These are phyloP conservation scores for Vaccinium macrocarpon DNA, from an alignment of 148 eudicot genomes.

Conservation along the genomic window DNA sequence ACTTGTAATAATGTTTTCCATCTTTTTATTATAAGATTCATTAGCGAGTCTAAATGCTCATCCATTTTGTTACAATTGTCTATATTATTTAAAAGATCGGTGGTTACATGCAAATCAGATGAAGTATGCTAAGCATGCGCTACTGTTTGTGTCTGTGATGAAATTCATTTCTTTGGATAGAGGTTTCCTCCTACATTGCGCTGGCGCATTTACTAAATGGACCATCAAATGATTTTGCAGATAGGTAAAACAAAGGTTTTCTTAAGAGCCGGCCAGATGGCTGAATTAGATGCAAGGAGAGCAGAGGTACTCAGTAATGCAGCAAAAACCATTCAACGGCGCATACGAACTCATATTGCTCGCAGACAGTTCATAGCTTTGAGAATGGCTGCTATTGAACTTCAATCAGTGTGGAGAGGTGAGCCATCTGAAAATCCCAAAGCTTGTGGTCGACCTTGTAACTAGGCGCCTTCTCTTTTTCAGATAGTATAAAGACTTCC, in stretches of 20 bases:
- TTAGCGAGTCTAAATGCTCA: background rate
- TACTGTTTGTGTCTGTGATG: background rate
- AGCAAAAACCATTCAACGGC: constrained; percentile 78
- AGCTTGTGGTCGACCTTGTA: constrained; percentile 11
- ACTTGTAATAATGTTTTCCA: background rate
- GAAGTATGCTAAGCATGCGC: constrained; percentile 15
- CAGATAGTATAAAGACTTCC: background rate
- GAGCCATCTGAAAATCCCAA: constrained; percentile 23
- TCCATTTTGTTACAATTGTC: background rate
- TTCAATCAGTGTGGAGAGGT: constrained; percentile 78
- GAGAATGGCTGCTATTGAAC: constrained; percentile 48
- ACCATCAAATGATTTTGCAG: constrained; percentile 39
- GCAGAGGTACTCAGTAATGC: constrained; percentile 80
- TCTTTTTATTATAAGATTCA: background rate
- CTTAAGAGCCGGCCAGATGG: constrained; percentile 99
- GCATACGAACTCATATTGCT: constrained; percentile 74
- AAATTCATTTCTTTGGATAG: background rate
- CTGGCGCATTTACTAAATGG: background rate
- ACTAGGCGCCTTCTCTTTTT: constrained; percentile 4
- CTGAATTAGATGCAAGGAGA: constrained; percentile 92
- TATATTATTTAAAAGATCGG: background rate
- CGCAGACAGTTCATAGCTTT: constrained; percentile 62
- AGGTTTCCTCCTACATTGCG: background rate
- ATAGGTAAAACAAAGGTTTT: constrained; percentile 92
- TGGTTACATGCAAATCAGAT: constrained; percentile 19